A percentile compares a stretch with the other conserved stretches of the same genome.
Conservation (phyloP, 192 early-diverging fungal genomes). For the Mycoemilia scoparia region DNA sequence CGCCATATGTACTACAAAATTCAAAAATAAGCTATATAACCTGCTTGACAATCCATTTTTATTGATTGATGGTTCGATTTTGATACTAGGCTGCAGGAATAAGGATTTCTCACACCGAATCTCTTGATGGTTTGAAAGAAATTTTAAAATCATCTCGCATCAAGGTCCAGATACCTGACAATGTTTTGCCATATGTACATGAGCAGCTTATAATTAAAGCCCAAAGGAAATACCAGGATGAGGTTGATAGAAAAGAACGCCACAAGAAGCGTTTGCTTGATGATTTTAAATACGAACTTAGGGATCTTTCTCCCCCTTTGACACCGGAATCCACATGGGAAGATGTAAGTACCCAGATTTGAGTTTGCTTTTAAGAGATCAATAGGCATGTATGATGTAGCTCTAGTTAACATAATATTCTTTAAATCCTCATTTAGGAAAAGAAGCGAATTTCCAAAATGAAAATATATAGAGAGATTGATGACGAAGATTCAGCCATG, state of each 20-base stretch:
- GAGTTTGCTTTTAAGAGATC: no score
- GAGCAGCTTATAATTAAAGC: constrained; percentile 42
- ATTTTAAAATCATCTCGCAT: constrained; percentile 24
- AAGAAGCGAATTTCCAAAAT: no score
- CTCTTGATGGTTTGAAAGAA: constrained; percentile 10
- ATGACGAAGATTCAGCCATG: no score
- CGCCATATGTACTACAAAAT: constrained; percentile 12
- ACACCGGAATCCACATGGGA: constrained; percentile 49
- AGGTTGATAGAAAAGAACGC: constrained; percentile 47
- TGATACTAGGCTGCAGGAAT: background rate
- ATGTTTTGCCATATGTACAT: constrained; percentile 11
- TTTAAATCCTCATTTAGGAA: no score
- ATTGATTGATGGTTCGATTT: background rate
- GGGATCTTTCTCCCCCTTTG: constrained; percentile 41
- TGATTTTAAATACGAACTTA: constrained; percentile 53
- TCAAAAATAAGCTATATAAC: constrained; percentile 6
- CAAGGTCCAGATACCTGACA: background rate
- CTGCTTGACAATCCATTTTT: background rate
- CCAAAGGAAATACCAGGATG: constrained; percentile 41
- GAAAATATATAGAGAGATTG: no score
- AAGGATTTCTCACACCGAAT: background rate
- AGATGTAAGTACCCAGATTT: constrained; percentile 19
- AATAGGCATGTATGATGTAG: no score
- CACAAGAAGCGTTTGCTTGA: constrained; percentile 55
- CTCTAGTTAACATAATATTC: no score